Evolutionary conservation across 305 asterid genomes (phyloP), one percentile per base, ranked within the genome.

Genomic region (Rubia tinctorum): DNA sequence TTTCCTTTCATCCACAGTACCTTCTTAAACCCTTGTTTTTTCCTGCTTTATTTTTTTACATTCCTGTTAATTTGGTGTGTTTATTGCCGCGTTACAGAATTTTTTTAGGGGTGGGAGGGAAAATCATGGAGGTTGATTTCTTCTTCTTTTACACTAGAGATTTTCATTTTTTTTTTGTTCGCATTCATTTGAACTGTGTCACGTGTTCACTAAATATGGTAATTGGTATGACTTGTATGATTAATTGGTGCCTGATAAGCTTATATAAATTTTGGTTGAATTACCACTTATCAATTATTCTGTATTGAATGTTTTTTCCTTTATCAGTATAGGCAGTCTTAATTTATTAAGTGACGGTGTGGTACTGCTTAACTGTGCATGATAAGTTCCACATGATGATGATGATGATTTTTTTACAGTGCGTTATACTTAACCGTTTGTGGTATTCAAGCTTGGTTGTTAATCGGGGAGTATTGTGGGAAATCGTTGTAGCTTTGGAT

Each of bases 1-100:
- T 79, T 84, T 62, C 42, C 73, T 65, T 77, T 81, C 55, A 75
- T 84, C 69, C 80, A 71, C 10, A 76, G 87, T 84, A 76, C 74
- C 25, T 73, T 4, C 73, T 56, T 69, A 11, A 53, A 45, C 74
- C 64, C 37, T 37, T 9, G 5, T 30, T 30, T 12, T 8, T 14
- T 30, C 34, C 39, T 64, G 7, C 34, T 17, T 18, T 71, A 45
- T 30, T 18, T 43, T 49, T 22, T 40, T 15, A 17, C 9, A 6
- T 79, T 75, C 58, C 40, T 7, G 12, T 39, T 13, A 15, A 13
- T 62, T 22, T 12, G 22, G 22, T 51, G 58, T 51, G 0, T 6
- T 51, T 47, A 14, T 47, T 13, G 14, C 59, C 9, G 7, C 1
- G 59, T 51, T 18, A 17, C 20, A 13, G 56, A 13, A 15, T 13